Conservation (phyloP, 2,329 filamentous ascomycete genomes). For the Purpureocillium takamizusanense region DNA sequence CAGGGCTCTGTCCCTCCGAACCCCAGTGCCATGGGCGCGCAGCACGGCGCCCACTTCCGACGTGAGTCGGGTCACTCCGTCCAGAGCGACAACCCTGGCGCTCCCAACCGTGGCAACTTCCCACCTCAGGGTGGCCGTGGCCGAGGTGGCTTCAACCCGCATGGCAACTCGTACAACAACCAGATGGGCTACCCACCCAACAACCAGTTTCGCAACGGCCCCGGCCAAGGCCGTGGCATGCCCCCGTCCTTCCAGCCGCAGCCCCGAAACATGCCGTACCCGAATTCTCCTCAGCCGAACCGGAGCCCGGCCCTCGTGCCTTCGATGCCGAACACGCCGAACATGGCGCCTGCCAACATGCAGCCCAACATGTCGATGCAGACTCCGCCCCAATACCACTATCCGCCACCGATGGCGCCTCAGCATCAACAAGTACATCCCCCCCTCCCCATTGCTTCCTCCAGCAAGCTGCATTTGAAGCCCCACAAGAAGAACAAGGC, state of each 20-base stretch:
- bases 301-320: slow-evolving; percentile 58
- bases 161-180: slow-evolving; percentile 33
- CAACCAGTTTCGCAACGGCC: slow-evolving; percentile 31
- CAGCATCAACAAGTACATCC: slow-evolving; percentile 53
- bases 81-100: slow-evolving; percentile 36
- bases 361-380: slow-evolving; percentile 52
- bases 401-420: slow-evolving; percentile 47
- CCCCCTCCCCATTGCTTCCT: slow-evolving; percentile 27
- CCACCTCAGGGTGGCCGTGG: slow-evolving; percentile 39
- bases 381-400: slow-evolving; percentile 53
- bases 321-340: slow-evolving; percentile 60
- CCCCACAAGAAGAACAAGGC: slow-evolving; percentile 33
- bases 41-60: slow-evolving; percentile 65
- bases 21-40: slow-evolving; percentile 50
- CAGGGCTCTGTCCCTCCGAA: slow-evolving; percentile 55
- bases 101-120: slow-evolving; percentile 49
- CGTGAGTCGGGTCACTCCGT: slow-evolving; percentile 80
- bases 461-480: slow-evolving; percentile 28
- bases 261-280: slow-evolving; percentile 36
- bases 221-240: slow-evolving; percentile 43
- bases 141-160: slow-evolving; percentile 37
- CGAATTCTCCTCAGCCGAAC: slow-evolving; percentile 56
- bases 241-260: slow-evolving; percentile 36
- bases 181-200: slow-evolving; percentile 35
- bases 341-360: slow-evolving; percentile 53